Evolutionary conservation across 305 asterid species (phyloP), one percentile per base, ranked within the genome.

Genomic region (Fraxinus xanthoxyloides): DNA sequence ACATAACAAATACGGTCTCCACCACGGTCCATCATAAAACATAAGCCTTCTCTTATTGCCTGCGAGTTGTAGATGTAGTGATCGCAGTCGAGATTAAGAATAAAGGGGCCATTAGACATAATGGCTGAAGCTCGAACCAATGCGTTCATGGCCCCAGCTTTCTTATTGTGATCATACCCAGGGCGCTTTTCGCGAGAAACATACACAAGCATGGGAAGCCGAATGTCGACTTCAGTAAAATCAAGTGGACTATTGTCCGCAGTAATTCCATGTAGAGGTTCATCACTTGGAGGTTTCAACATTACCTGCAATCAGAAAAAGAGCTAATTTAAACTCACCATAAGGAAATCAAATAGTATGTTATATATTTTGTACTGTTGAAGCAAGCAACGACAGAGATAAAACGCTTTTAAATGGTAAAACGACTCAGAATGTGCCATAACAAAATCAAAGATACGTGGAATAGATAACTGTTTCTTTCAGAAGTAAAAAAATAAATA

Each of bases 141-240:
- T 0, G 98, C 97, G 75, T 95, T 95, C 98, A 95, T 92, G 9
- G 98, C 98, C 26, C 98, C 98, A 7, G 98, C 98, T 88, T 95
- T 95, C 83, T 95, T 95, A 82, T 95, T 93, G 90, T 95, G 98
- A 85, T 95, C 97, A 76, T 93, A 95, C 1, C 98, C 97, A 0
- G 98, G 97, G 3, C 98, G 92, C 81, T 95, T 95, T 81, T 95
- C 98, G 23, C 98, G 97, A 34, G 98, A 93, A 32, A 93, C 97
- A 40, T 95, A 95, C 70, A 95, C 98, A 34, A 95, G 90, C 92
- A 93, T 36, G 23, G 98, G 98, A 72, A 90, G 92, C 56, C 94
- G 97, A 82, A 95, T 95, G 89, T 95, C 99, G 0, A 93, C 91
- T 78, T 94, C 98, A 0, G 90, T 80, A 35, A 93, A 88, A 85